phyloP scores from a whole-genome alignment of 2,329 filamentous ascomycete species.

The Fusarium irregulare region DNA sequence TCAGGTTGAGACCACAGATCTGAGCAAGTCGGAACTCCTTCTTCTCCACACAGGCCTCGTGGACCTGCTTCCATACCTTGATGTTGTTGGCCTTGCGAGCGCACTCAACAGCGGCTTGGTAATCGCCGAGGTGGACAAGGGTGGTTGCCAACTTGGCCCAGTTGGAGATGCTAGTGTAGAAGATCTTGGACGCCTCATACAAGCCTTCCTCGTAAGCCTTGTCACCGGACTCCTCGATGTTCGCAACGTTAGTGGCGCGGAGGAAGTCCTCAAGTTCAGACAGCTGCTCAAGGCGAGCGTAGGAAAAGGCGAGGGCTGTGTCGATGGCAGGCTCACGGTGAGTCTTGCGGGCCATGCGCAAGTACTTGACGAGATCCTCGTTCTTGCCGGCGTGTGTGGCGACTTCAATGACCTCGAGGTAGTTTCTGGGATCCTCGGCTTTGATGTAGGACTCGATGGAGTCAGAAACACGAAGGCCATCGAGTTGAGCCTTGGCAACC shows the following conservation, averaged over 20 bases:
- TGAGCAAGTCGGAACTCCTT: conserved; percentile 99
- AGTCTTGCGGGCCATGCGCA: conserved; percentile 97
- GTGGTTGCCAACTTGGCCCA: conserved; percentile 99
- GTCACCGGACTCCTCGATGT: conserved; percentile 96
- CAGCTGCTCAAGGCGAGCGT: conserved; percentile 90
- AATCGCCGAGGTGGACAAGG: conserved; percentile 94
- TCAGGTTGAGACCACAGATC: conserved; percentile 98
- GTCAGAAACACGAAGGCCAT: conserved; percentile 91
- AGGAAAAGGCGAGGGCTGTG: conserved; percentile 93
- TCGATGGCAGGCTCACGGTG: conserved; percentile 93
- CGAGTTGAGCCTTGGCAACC: conserved; percentile 96
- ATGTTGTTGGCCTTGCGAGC: conserved; percentile 99
- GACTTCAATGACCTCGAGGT: conserved; percentile 94
- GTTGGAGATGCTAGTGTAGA: conserved; percentile 98
- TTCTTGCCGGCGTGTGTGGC: conserved; percentile 96
- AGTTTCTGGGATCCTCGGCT: conserved; percentile 91
- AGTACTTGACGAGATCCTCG: conserved; percentile 94
- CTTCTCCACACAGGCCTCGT: conserved; percentile 94
- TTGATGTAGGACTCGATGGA: conserved; percentile 98
- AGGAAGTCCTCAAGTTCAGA: conserved; percentile 96
- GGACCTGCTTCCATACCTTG: conserved; percentile 99
- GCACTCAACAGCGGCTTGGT: conserved; percentile 97
- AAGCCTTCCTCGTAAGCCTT: conserved; percentile 96
- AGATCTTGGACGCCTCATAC: conserved; percentile 98
- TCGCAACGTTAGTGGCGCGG: conserved; percentile 90